Evolutionary conservation across 23 red algal genomes (phyloP), one percentile per base, ranked within the genome.

Genomic region (Cyanidioschyzon merolae): DNA sequence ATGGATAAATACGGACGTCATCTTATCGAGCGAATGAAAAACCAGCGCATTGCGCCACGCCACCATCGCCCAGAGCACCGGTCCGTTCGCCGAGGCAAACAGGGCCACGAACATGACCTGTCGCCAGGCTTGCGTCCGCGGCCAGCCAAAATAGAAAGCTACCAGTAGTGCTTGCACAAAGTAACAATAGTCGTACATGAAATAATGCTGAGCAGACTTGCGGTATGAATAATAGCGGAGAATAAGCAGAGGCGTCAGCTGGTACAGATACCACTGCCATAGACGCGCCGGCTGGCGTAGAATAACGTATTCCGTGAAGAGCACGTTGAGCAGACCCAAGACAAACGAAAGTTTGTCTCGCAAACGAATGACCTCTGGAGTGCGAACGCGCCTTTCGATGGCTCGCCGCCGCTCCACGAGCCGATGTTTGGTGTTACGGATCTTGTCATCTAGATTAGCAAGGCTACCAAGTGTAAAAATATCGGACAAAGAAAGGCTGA

Each of bases 181-280:
- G 27, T 87, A 87, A 40, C 84, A 87, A 58, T 79, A 87, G 76
- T 87, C 84, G 39, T 80, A 80, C 76, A 80, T 71, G 36, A 87
- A 87, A 37, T 82, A 87, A 39, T 80, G 77, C 35, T 40, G 50
- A 32, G 68, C 68, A n/a, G 57, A 58, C 32, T 50, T 58, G 39
- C 84, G 76, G 38, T 87, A 87, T 17, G 74, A 74, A 0, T 39
- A 57, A 1, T 39, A 81, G 36, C 84, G 54, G 17, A 74, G 40
- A 18, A 80, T 37, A 24, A 87, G 25, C 17, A 87, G 31, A 3
- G 84, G 84, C 3, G 40, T 57, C 35, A 87, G 79, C 29, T 79
- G 74, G 39, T 45, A 39, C 32, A 77, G 30, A 39, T 86, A 86
- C 59, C 67, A 79, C 38, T 63, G 7, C 83, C 83, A 86, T 26